These are phyloP conservation scores for Phytophthora tubulina DNA, from an alignment of 352 stramenopile genomes.

Conservation along the genomic window DNA sequence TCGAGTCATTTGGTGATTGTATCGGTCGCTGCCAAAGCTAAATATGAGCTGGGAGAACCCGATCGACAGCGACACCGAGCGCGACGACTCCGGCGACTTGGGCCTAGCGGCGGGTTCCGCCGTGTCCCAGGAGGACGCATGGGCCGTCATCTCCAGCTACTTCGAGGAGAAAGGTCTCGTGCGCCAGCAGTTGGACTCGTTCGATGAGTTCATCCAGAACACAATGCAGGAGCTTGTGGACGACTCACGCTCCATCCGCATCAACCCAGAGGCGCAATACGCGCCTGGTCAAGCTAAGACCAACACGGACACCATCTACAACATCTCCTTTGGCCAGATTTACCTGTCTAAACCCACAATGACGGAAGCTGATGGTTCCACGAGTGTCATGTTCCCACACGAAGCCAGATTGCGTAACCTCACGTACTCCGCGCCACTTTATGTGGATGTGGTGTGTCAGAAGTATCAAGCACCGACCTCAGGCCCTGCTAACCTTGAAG, in stretches of 20 bases:
- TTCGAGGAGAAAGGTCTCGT: constrained; percentile 99
- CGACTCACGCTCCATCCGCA: constrained; percentile 96
- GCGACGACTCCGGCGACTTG: constrained; percentile 52
- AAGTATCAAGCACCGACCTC: constrained; percentile 79
- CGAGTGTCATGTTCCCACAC: constrained; percentile 99
- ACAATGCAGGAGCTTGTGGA: constrained; percentile 99
- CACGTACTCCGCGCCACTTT: constrained; percentile 99
- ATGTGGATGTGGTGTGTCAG: constrained; percentile 98
- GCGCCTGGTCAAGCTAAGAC: constrained; percentile 94
- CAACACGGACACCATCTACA: constrained; percentile 93
- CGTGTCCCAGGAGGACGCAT: constrained; percentile 99
- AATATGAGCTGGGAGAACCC: constrained; percentile 79
- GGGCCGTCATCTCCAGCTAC: constrained; percentile 99
- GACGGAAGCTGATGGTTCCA: constrained; percentile 96
- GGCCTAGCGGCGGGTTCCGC: constrained; percentile 70
- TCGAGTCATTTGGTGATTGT: constrained; percentile 40
- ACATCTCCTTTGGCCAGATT: constrained; percentile 98
- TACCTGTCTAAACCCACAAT: constrained; percentile 98
- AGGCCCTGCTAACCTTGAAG: constrained; percentile 79
- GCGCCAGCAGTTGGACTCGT: constrained; percentile 99
- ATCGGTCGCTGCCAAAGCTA: constrained; percentile 21
- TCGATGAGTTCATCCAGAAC: constrained; percentile 99
- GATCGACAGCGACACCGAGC: constrained; percentile 69
- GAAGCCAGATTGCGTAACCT: constrained; percentile 98
- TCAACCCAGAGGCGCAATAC: constrained; percentile 97